These are phyloP conservation scores for Gymnopus androsaceus DNA, from an alignment of 1,284 basidiomycete species.

Conservation along the genomic window DNA sequence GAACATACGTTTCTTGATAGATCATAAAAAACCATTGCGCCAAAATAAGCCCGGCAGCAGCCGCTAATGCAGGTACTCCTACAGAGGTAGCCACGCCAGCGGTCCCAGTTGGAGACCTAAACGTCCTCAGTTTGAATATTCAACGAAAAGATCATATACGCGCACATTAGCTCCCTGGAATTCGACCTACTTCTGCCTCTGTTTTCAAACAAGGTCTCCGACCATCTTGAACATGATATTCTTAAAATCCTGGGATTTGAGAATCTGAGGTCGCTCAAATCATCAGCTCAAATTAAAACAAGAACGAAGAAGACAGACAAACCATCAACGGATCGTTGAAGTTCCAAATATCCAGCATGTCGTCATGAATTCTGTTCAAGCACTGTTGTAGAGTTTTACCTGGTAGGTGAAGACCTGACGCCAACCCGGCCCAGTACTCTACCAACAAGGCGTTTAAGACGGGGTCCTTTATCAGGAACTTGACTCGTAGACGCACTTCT, in stretches of 20 bases:
- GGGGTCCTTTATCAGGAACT: background rate
- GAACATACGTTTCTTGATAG: slow-evolving; percentile 24
- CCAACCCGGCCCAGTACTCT: slow-evolving; percentile 28
- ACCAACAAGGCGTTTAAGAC: slow-evolving; percentile 26
- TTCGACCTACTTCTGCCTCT: slow-evolving; percentile 4
- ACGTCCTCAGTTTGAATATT: slow-evolving; percentile 6
- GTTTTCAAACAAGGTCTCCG: slow-evolving; percentile 13
- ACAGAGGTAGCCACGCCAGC: slow-evolving; percentile 18
- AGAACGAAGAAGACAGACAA: background rate
- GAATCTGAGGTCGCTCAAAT: slow-evolving; percentile 19
- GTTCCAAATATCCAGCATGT: slow-evolving; percentile 29
- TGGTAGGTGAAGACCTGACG: slow-evolving; percentile 21
- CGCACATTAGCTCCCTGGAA: slow-evolving; percentile 20
- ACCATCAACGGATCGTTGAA: slow-evolving; percentile 27
- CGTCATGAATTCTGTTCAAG: slow-evolving; percentile 21
- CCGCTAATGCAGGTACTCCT: slow-evolving; percentile 25
- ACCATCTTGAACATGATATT: slow-evolving; percentile 23
- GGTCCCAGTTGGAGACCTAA: slow-evolving; percentile 17
- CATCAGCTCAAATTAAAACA: background rate
- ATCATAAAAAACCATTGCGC: slow-evolving; percentile 26
- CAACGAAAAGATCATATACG: no score
- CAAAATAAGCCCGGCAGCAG: slow-evolving; percentile 26
- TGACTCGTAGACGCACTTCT: slow-evolving; percentile 19
- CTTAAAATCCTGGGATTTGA: slow-evolving; percentile 24
- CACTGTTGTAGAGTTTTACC: slow-evolving; percentile 21